These are phyloP conservation scores for Elasticomyces elasticus DNA, from an alignment of 495 filamentous ascomycete species.

Conservation along the genomic window DNA sequence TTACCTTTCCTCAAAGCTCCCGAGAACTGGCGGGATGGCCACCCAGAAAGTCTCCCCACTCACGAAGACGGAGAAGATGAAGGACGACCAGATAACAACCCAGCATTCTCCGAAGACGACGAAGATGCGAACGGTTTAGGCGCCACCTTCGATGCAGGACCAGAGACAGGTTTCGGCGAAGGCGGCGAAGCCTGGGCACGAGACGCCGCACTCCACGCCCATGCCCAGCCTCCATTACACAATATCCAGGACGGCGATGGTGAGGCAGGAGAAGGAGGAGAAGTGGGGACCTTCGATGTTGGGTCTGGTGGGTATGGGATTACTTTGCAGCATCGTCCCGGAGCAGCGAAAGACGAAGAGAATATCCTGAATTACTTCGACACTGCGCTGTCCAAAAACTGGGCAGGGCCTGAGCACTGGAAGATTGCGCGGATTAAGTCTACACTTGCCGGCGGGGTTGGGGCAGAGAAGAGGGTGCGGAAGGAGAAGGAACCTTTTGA, in stretches of 20 bases:
- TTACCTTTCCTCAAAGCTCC: conserved; percentile 85
- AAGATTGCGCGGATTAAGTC: conserved; percentile 90
- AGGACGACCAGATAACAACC: conserved; percentile 67
- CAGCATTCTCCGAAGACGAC: conserved; percentile 56
- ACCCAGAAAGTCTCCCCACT: conserved; percentile 15
- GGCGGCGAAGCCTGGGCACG: conserved; percentile 65
- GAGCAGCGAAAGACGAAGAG: conserved; percentile 52
- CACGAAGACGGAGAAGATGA: conserved; percentile 42
- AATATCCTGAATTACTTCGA: conserved; percentile 97
- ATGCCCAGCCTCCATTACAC: conserved; percentile 41
- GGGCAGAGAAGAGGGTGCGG: conserved; percentile 44
- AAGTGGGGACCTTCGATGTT: conserved; percentile 50
- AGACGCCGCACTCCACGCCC: conserved; percentile 52
- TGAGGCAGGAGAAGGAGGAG: conserved; percentile 39
- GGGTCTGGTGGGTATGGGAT: conserved; percentile 57
- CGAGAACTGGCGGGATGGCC: conserved; percentile 68
- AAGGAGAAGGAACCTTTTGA: conserved; percentile 97
- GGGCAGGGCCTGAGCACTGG: conserved; percentile 99
- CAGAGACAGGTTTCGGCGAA: conserved; percentile 60
- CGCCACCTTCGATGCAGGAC: conserved; percentile 64
- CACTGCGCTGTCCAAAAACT: conserved; percentile 80
- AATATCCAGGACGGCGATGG: conserved; percentile 47
- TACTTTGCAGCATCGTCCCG: conserved; percentile 54
- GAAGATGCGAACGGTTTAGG: conserved; percentile 63
- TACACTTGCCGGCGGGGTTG: conserved; percentile 49